Base-by-base conservation (phyloP, 768 basidiomycete species). In the Lactarius hengduanensis region DNA sequence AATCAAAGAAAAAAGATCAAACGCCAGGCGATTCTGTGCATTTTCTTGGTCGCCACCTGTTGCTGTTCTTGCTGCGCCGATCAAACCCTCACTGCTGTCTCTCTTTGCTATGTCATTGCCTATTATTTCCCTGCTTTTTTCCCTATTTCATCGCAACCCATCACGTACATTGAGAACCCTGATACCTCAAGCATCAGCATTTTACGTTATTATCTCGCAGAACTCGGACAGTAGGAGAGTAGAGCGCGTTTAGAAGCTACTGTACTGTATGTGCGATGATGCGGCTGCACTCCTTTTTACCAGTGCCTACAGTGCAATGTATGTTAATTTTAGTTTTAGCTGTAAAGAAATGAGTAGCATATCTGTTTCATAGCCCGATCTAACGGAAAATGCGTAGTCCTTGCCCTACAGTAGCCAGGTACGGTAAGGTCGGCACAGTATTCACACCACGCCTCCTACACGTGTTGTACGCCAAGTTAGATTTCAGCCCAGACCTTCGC, bases 121-220 rank as follows among this genome's bases (percentile, higher is more conserved):
- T 0, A 36, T 38, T 61, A 36, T 30, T 34, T 20, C 38, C 10
- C 28, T 13, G 40, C 28, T 22, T 2, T 32, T 18, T 43, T 11
- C n/a, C 18, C 13, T 18, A 2, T 47, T n/a, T 45, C 61, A 54
- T 53, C 50, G 41, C 43, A 26, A 45, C 55, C 8, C 55, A 43
- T 47, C 28, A 34, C 62, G 13, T 45, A 36, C 43, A 57, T 8
- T 30, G 15, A 57, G 62, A 22, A 63, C 56, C n/a, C 55, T 26
- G 62, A 63, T 63, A 57, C 63, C 26, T 64, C 16, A 40, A 43
- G 41, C 47, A 64, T 43, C 41, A 28, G 57, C 56, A 57, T 18
- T 34, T 57, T 64, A 40, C 57, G 57, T 64, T 57, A 59, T 64
- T 53, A 15, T 11, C 22, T 20, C 63, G 36, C 57, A 34, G 18